Percentiles rank a stretch among this genome's conserved stretches.
These are phyloP conservation scores for Millerago galiae DNA, from an alignment of 805 yeast species.

Conservation along the genomic window DNA sequence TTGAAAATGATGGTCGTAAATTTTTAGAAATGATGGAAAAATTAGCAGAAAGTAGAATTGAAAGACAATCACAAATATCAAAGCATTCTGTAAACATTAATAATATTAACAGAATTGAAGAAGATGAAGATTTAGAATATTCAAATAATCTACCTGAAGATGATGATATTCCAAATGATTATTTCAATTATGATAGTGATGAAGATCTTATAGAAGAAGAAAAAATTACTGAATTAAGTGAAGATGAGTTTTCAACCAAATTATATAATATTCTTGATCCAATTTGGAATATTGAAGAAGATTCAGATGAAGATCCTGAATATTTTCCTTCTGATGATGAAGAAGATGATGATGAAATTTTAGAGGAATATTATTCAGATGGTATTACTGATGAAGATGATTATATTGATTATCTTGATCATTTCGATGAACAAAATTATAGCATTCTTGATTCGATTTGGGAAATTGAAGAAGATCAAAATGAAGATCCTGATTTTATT, in stretches of 20 bases:
- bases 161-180: conserved; percentile 10
- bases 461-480: conserved; percentile 15
- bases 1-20: conserved; percentile 70
- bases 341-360: neutral
- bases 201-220: conserved; percentile 13
- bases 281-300: conserved; percentile 13
- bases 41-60: conserved; percentile 48
- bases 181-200: conserved; percentile 18
- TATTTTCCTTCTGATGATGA: conserved; percentile 1
- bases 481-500: conserved; percentile 1
- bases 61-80: conserved; percentile 18
- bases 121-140: conserved; percentile 23
- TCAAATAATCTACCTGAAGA: conserved; percentile 20
- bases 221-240: neutral
- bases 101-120: conserved; percentile 23
- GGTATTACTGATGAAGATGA: neutral
- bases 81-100: conserved; percentile 12
- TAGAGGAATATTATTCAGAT: conserved; percentile 6
- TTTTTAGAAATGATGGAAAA: conserved; percentile 78
- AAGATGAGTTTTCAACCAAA: neutral
- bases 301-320: conserved; percentile 7
- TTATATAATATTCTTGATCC: conserved; percentile 4
- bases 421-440: neutral
- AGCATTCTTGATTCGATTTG: conserved; percentile 4
- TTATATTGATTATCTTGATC: conserved; percentile 9